Evolutionary conservation across 2,329 filamentous ascomycete genomes (phyloP), one percentile per base, ranked within the genome.

Genomic region (Pyrenophora tritici-repentis): DNA sequence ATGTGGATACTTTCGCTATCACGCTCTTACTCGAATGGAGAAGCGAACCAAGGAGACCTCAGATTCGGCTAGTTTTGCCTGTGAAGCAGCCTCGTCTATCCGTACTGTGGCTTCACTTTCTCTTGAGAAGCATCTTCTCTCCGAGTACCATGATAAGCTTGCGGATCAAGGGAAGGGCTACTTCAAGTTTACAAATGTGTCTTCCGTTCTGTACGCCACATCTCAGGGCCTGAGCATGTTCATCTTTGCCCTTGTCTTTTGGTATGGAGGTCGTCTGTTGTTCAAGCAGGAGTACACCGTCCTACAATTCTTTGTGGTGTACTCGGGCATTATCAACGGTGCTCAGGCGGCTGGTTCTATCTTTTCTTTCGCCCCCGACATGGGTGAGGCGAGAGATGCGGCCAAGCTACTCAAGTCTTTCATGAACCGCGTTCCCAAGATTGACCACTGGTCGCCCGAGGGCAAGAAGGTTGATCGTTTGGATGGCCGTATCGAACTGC

Each of bases 91-190:
- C 18, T 92, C 90, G 1, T 90, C 92, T 4, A 97, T 97, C 62
- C 89, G 93, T 46, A 97, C 94, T 3, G 93, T 97, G n/a, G 93
- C 92, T 3, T 89, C 91, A 2, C 81, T 97, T 32, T 97, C 92
- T 0, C 86, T 93, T 6, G 94, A 99, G 75, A 75, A 83, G 0
- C 90, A 96, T 67, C 90, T 97, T 1, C 82, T 90, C 62, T 65
- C 74, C 3, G 81, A 87, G 44, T 99, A 97, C 73, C 86, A 85
- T 49, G 67, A 76, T 0, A 86, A 89, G 34, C 83, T 97, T 10
- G 84, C 81, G 0, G 68, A 67, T 1, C 93, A 97, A 72, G 86
- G 86, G 44, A 81, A 79, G 37, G 79, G 79, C 39, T 92, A 88
- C 56, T 73, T 96, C 38, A 79, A 81, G 2, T 94, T 90, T 2